These are phyloP conservation scores for Pseudevernia furfuracea DNA, from an alignment of 495 filamentous ascomycete genomes.

Conservation along the genomic window DNA sequence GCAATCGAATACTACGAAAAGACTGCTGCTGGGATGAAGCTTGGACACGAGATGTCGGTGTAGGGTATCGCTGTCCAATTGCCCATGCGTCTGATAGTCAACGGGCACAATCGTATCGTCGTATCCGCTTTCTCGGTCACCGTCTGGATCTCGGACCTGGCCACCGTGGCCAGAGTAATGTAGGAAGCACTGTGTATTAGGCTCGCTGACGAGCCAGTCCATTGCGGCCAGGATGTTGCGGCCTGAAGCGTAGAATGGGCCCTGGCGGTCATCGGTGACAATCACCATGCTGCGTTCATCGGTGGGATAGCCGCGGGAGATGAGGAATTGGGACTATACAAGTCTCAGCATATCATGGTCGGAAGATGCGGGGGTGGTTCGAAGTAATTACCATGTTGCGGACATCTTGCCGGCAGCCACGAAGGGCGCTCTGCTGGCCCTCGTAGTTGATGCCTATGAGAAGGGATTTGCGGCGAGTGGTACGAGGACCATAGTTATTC, in stretches of 20 bases:
- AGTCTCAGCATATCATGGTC: neutral
- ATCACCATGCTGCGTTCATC: conserved; percentile 45
- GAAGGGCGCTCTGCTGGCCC: conserved; percentile 43
- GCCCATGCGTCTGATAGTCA: conserved; percentile 44
- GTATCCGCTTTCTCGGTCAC: conserved; percentile 39
- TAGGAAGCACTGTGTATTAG: conserved; percentile 44
- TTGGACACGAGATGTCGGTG: conserved; percentile 47
- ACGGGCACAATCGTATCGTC: conserved; percentile 52
- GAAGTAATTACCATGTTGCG: conserved; percentile 41
- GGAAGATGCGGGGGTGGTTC: conserved; percentile 33
- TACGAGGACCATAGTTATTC: conserved; percentile 7
- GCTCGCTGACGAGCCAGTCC: conserved; percentile 46
- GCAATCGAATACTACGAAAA: conserved; percentile 55
- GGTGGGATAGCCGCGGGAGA: conserved; percentile 40
- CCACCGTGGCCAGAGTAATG: conserved; percentile 54
- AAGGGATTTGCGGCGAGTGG: conserved; percentile 44
- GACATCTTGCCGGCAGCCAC: conserved; percentile 52
- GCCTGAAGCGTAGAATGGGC: conserved; percentile 46
- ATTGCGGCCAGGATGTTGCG: conserved; percentile 51
- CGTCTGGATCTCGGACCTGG: conserved; percentile 39
- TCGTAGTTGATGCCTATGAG: conserved; percentile 57
- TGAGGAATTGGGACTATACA: conserved; percentile 13
- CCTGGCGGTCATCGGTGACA: conserved; percentile 43
- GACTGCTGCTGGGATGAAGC: conserved; percentile 42
- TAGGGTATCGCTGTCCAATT: conserved; percentile 44